Percentiles rank a stretch among this genome's conserved stretches.
These are phyloP conservation scores for Diutina scorzettiae DNA, from an alignment of 1,139 yeast genomes.

Conservation along the genomic window DNA sequence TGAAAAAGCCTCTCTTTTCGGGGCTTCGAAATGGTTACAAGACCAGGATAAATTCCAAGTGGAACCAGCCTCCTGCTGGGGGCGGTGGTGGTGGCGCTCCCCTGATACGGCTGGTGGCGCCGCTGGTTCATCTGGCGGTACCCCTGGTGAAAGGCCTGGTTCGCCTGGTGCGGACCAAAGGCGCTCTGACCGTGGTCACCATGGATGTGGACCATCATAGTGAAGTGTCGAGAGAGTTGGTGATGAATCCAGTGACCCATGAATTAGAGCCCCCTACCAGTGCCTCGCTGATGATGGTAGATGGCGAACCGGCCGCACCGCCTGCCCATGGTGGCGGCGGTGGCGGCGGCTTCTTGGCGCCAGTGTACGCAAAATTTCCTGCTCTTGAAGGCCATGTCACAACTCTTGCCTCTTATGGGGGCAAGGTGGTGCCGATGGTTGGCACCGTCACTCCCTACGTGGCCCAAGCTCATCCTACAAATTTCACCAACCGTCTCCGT, in stretches of 20 bases:
- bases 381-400: neutral
- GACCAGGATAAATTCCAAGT: neutral
- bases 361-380: neutral
- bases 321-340: neutral
- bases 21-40: neutral
- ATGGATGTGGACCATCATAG: neutral
- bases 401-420: neutral
- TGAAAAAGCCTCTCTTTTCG: neutral
- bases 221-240: neutral
- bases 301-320: neutral
- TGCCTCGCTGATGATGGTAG: neutral
- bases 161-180: conserved; percentile 5
- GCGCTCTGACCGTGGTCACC: neutral
- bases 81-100: neutral
- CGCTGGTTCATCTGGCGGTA: neutral
- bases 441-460: neutral
- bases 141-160: neutral
- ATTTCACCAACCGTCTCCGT: neutral
- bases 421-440: neutral
- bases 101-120: neutral
- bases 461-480: neutral
- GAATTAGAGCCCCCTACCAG: conserved; percentile 4
- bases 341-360: neutral
- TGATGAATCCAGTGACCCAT: neutral
- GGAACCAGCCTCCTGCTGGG: neutral